Evolutionary conservation across 2,329 filamentous ascomycete species (phyloP).

Genomic region (Coniella vitis): DNA sequence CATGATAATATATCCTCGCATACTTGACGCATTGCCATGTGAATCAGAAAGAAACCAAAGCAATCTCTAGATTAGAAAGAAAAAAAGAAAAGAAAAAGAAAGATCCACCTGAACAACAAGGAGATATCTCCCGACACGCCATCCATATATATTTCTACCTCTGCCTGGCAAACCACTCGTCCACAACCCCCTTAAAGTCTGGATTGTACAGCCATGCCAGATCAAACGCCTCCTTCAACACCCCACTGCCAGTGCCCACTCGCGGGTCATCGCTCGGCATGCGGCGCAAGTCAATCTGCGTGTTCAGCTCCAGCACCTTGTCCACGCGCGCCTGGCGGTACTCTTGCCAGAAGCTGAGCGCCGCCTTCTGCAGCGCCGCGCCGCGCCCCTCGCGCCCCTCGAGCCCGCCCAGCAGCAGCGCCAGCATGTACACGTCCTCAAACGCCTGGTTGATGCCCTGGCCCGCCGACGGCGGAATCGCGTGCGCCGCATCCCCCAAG

Average conservation of each 20-base stretch:
- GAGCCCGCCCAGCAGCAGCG: constrained; percentile 27
- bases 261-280: constrained; percentile 30
- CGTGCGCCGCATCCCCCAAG: constrained; percentile 42
- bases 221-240: constrained; percentile 17
- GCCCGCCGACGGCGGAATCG: constrained; percentile 39
- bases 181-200: constrained; percentile 29
- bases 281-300: constrained; percentile 39
- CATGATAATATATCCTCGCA: too few species aligned
- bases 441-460: constrained; percentile 42
- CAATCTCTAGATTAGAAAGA: not conserved
- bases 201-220: constrained; percentile 37
- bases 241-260: constrained; percentile 13
- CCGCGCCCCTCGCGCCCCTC: not conserved
- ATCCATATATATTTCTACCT: too few species aligned
- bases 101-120: too few species aligned
- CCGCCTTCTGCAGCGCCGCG: not conserved
- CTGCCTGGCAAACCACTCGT: constrained; percentile 7
- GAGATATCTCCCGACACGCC: too few species aligned
- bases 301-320: constrained; percentile 39
- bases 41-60: not conserved
- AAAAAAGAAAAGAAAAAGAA: not conserved
- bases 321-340: constrained; percentile 41
- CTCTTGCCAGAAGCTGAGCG: constrained; percentile 34
- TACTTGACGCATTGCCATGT: too few species aligned
- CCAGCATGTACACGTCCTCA: constrained; percentile 38